Conservation (phyloP, 768 basidiomycete genomes). For the Trametes meyenii region DNA sequence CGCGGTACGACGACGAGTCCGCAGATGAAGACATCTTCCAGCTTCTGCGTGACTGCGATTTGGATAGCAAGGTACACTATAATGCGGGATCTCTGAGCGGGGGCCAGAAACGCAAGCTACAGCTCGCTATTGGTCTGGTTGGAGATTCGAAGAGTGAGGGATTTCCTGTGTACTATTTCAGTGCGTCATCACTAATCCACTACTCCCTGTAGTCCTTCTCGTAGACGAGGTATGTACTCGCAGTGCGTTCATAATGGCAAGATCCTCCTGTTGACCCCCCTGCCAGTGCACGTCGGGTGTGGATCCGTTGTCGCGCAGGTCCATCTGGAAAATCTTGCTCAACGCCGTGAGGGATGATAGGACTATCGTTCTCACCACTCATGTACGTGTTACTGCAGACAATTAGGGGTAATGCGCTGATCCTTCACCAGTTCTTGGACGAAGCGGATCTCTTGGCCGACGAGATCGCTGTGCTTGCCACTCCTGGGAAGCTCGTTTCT, state of each 20-base stretch:
- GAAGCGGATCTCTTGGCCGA: slow-evolving; percentile 81
- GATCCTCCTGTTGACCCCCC: not conserved
- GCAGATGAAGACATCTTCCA: slow-evolving; percentile 63
- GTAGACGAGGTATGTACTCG: slow-evolving; percentile 29
- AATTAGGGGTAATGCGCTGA: not conserved
- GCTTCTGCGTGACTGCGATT: slow-evolving; percentile 72
- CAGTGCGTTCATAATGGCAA: not conserved
- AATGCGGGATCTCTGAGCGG: slow-evolving; percentile 72
- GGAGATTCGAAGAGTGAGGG: slow-evolving; percentile 71
- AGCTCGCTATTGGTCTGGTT: slow-evolving; percentile 76
- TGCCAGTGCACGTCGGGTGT: slow-evolving; percentile 72
- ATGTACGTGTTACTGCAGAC: slow-evolving; percentile 46
- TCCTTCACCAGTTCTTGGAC: slow-evolving; percentile 56
- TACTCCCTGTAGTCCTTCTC: slow-evolving; percentile 23
- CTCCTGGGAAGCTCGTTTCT: slow-evolving; percentile 75
- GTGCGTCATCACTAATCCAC: not conserved
- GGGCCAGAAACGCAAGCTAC: slow-evolving; percentile 82
- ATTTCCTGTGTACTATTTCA: not conserved
- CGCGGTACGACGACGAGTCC: slow-evolving; percentile 28
- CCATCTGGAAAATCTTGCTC: slow-evolving; percentile 70
- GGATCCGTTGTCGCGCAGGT: slow-evolving; percentile 76
- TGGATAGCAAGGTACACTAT: slow-evolving; percentile 65
- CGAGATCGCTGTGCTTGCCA: slow-evolving; percentile 71
- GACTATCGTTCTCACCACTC: slow-evolving; percentile 78
- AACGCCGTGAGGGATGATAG: slow-evolving; percentile 66